Conservation (phyloP, 371 early-diverging fungal genomes). For the Cokeromyces recurvatus region DNA sequence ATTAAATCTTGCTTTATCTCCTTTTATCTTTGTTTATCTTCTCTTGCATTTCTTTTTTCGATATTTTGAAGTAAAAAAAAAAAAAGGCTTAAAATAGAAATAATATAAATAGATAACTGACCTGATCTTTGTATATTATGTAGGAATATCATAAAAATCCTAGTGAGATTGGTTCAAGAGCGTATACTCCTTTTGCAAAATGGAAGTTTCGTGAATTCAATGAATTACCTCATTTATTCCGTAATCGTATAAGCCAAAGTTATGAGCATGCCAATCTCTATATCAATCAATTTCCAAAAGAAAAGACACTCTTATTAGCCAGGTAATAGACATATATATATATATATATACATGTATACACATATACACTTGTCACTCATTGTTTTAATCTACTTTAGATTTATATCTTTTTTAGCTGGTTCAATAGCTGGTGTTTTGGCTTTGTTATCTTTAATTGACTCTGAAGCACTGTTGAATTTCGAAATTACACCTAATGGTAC, state of each 20-base stretch:
- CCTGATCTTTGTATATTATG: not conserved
- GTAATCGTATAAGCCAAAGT: slow-evolving; percentile 68
- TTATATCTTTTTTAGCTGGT: slow-evolving; percentile 87
- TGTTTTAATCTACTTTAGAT: slow-evolving; percentile 58
- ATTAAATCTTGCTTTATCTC: slow-evolving; percentile 79
- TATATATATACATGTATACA: not conserved
- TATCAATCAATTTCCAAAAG: slow-evolving; percentile 86
- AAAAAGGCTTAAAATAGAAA: no score
- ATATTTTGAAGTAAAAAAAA: slow-evolving; percentile 80
- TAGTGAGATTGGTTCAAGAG: slow-evolving; percentile 71
- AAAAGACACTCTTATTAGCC: slow-evolving; percentile 71
- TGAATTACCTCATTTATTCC: slow-evolving; percentile 90
- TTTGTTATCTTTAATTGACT: slow-evolving; percentile 78
- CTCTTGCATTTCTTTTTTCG: slow-evolving; percentile 85
- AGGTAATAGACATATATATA: slow-evolving; percentile 38
- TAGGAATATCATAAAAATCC: slow-evolving; percentile 91
- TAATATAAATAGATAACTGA: not conserved
- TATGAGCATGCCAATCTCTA: slow-evolving; percentile 76
- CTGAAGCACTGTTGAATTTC: slow-evolving; percentile 82
- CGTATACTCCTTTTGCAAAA: slow-evolving; percentile 81
- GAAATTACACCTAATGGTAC: slow-evolving; percentile 85
- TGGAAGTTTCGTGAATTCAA: slow-evolving; percentile 97
- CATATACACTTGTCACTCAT: no score
- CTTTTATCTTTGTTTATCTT: slow-evolving; percentile 84
- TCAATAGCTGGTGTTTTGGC: slow-evolving; percentile 85